Base-by-base conservation (phyloP, 176 grass and related monocot genomes). In the Hordeum marinum region DNA sequence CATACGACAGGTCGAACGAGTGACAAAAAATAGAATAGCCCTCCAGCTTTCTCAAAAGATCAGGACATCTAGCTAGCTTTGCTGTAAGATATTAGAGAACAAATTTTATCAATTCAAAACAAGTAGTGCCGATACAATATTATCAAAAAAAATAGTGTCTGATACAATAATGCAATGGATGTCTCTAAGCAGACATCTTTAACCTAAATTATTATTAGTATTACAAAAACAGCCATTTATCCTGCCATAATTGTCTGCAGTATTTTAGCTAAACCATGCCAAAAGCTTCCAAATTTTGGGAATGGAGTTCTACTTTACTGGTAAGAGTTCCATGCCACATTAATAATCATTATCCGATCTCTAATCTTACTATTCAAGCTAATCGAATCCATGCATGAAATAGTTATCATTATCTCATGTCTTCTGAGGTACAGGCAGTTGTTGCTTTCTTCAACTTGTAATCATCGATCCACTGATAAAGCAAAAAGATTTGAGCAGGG, bases 381-480 rank as follows among this genome's bases (percentile, higher is more conserved):
- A 71, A 86, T 71, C 88, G 63, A 24, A 82, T 90, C 83, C 64
- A 61, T 70, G 63, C 34, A 71, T 37, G 20, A 64, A 42, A 77
- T 82, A 78, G 40, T 72, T 72, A 82, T 82, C 32, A 83, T 86
- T 90, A 90, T 86, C 84, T 83, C 57, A 43, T 66, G 80, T 90
- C 78, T 18, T 66, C 45, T 50, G 27, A 86, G 64, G 54, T 87
- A 78, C 75, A 67, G 73, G 57, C 67, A 59, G 78, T 21, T 62
- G 14, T 70, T 14, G 10, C 72, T 85, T 90, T 86, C 66, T 55
- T 83, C 57, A 41, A 31, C 12, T 82, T 61, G 79, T 79, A 86
- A 90, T 90, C 80, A 86, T 87, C 58, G 43, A 90, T 79, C 84
- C 88, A 86, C 84, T 27, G 43, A 83, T 79, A 90, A 90, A 87